Evolutionary conservation across 306 rosid species (phyloP), one percentile per base, ranked within the genome.

Genomic region (peach (Prunus persica)): DNA sequence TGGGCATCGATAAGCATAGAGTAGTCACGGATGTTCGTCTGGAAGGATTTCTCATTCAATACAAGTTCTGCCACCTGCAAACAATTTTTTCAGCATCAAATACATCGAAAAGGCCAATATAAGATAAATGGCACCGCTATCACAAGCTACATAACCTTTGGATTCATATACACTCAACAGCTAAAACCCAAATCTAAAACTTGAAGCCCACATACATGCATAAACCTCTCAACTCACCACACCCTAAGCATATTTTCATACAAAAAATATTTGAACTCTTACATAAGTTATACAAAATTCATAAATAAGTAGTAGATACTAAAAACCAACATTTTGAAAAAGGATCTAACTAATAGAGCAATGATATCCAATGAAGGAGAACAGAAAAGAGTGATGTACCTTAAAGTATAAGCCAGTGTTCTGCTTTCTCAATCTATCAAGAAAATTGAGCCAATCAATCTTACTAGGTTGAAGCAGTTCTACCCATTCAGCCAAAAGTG

Each of bases 61-160:
- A 89, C 78, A 69, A 81, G 82, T 81, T 95, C 97, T 76, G 97
- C 92, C 30, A 92, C 97, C 97, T 95, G 67, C 73, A 80, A 84
- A 80, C 30, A 81, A 71, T 80, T 43, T 32, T 69, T 79, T 84
- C 73, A 58, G 73, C 60, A 78, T 80, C 70, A 71, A 80, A 65
- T 76, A 63, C 54, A 73, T 55, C 71, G 55, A 58, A 11, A 67
- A 60, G 27, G 72, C 38, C 67, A 22, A 38, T 54, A 24, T 20
- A 9, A 54, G n/a, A 34, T 34, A 19, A 34, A 62, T 45, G 86
- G 61, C 73, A 55, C 57, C 74, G 60, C 50, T 47, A 15, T 19
- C 77, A 38, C 16, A 46, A 60, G 75, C 60, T 74, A 25, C 60
- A 65, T 19, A 20, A 41, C 64, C 63, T 73, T 68, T 63, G 28